Base-by-base conservation (phyloP, 352 stramenopile genomes). In the Globisporangium lucens region DNA sequence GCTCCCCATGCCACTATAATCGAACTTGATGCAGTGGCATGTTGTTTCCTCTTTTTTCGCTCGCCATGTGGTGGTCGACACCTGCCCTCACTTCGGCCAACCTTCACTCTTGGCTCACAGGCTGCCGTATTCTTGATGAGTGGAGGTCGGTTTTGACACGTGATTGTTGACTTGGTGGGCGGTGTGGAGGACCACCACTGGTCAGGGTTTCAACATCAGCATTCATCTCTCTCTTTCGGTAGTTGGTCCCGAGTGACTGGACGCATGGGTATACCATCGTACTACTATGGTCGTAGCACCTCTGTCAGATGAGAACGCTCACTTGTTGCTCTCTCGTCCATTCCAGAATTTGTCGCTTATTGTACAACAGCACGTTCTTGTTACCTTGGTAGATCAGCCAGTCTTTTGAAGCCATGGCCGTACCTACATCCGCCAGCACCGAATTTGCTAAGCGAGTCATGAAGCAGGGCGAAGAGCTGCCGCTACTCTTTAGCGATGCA, bases 391-490 rank as follows among this genome's bases (percentile, higher is more conserved):
- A 38, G 35, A 3, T 7, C 9, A 38, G 9, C 8, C 35, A 12
- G 8, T 13, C 0, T 9, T 38, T 12, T 38, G 0, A 8, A 38
- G 5, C 35, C 35, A 66, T 59, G 61, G 47, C 61, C 3, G 61
- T 60, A n/a, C 61, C 61, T 24, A 47, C 61, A 38, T 33, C 60
- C 4, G 63, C n/a, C 41, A 49, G 30, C 35, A 62, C 53, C 17
- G 56, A 69, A 17, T 63, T 56, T 43, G 71, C 68, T 55, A 77
- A 78, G 51, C 73, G 76, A 55, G 77, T 60, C n/a, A 63, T 85
- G 59, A 68, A 66, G n/a, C 73, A 85, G 52, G 58, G 75, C 20
- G 75, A 82, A 61, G 77, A 80, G 17, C 69, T 82, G 52, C 77
- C 75, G 55, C 71, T 85, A 41, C 73, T 85, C 56, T 75, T 69